Evolutionary conservation across 768 basidiomycete genomes (phyloP).

Genomic region (Coprinopsis marcescibilis): DNA sequence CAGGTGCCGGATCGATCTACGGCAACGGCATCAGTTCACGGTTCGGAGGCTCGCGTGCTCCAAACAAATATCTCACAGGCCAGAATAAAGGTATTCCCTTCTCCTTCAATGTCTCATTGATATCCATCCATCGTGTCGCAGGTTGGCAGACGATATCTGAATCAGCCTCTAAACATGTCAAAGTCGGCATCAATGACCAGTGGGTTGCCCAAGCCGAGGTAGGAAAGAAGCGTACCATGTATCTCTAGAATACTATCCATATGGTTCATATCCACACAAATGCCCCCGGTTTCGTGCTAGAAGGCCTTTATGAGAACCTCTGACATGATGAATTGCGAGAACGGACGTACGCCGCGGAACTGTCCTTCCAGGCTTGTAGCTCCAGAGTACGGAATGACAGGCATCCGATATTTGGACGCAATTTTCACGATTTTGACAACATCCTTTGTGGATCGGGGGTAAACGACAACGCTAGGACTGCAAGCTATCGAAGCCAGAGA

Average conservation of each 20-base stretch:
- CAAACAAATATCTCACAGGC: conserved; percentile 45
- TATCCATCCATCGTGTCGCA: conserved; percentile 63
- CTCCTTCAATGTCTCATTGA: conserved; percentile 61
- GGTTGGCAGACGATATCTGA: conserved; percentile 72
- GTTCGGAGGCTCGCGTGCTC: neutral
- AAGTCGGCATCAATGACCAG: neutral
- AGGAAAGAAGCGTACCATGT: conserved; percentile 41
- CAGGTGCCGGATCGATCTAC: conserved; percentile 71
- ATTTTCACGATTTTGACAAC: conserved; percentile 74
- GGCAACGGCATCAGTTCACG: neutral
- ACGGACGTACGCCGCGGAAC: conserved; percentile 48
- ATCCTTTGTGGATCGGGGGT: conserved; percentile 68
- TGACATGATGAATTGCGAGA: neutral
- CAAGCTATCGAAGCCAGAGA: neutral
- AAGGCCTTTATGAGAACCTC: neutral
- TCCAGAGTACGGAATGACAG: conserved; percentile 73
- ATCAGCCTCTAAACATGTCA: conserved; percentile 46
- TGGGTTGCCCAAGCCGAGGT: neutral
- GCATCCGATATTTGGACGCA: conserved; percentile 70
- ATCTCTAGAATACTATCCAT: conserved; percentile 81
- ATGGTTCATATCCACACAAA: conserved; percentile 70
- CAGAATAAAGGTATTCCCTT: conserved; percentile 82
- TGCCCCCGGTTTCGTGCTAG: conserved; percentile 50
- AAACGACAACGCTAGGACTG: conserved; percentile 56
- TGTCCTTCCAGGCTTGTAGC: conserved; percentile 83